phyloP scores from a whole-genome alignment of 805 yeast genomes.

The Barnettozyma pratensis region DNA sequence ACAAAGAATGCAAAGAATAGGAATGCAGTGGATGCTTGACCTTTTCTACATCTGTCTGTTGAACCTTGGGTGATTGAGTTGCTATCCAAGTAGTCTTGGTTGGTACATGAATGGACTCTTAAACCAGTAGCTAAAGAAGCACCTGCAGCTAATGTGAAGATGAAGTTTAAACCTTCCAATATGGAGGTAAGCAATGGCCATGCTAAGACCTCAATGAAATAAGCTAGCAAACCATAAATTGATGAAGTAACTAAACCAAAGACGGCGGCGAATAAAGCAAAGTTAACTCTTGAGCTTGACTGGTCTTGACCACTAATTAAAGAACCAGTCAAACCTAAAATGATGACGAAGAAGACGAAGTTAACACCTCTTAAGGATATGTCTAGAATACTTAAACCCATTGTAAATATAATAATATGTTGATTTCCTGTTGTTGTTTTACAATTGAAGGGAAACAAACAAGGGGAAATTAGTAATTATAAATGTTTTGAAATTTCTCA shows the following conservation, averaged over 20 bases:
- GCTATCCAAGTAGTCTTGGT: conserved; percentile 53
- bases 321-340: conserved; percentile 87
- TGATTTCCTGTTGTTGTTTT: background rate
- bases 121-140: conserved; percentile 90
- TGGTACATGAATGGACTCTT: conserved; percentile 80
- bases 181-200: conserved; percentile 76
- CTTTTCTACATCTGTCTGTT: conserved; percentile 86
- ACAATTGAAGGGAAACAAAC: background rate
- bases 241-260: conserved; percentile 80
- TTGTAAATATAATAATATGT: background rate
- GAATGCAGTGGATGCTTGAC: conserved; percentile 81
- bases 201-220: conserved; percentile 71
- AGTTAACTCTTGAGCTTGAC: conserved; percentile 74
- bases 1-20: conserved; percentile 77
- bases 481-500: background rate
- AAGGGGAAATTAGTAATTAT: background rate
- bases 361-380: conserved; percentile 66
- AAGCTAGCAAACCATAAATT: conserved; percentile 73
- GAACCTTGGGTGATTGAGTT: conserved; percentile 76
- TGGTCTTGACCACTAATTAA: conserved; percentile 63
- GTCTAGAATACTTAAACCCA: conserved; percentile 50
- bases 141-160: conserved; percentile 93
- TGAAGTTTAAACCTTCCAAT: conserved; percentile 81
- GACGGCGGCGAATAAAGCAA: conserved; percentile 80
- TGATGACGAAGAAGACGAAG: conserved; percentile 70